Percentiles rank a stretch among this genome's conserved stretches.
Evolutionary conservation across 169 alveolate species (phyloP).

Genomic region (Plasmodium gonderi): DNA sequence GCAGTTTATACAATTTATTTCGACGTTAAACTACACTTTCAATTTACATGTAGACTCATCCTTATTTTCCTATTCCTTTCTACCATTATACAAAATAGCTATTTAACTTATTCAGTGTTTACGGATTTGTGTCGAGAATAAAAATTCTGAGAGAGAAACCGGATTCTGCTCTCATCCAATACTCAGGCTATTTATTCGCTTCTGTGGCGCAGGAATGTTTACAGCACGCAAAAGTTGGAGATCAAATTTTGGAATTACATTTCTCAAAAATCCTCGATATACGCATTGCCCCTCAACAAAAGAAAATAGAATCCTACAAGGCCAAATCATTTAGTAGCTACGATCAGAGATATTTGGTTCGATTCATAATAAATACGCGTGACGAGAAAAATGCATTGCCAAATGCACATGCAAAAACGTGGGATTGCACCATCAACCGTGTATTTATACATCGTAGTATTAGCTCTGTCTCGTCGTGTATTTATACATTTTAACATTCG

Average conservation of each 20-base stretch:
- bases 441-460: neutral
- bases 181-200: constrained; percentile 77
- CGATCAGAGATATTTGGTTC: constrained; percentile 60
- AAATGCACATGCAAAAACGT: neutral
- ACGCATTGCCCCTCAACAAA: constrained; percentile 53
- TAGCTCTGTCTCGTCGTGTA: too few relatives aligned
- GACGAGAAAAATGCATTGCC: neutral
- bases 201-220: constrained; percentile 78
- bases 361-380: neutral
- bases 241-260: constrained; percentile 74
- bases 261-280: constrained; percentile 80
- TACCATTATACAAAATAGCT: constrained; percentile 53
- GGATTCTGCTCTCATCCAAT: constrained; percentile 83
- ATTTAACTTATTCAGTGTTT: constrained; percentile 80
- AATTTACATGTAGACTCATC: neutral
- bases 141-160: constrained; percentile 82
- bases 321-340: constrained; percentile 51
- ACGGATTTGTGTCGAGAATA: constrained; percentile 79
- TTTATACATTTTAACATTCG: too few relatives aligned
- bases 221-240: constrained; percentile 65
- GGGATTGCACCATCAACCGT: neutral
- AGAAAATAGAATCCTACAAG: constrained; percentile 33
- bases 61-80: neutral
- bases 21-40: neutral
- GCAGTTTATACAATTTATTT: neutral